phyloP scores from a whole-genome alignment of 2,329 filamentous ascomycete species.

The Phialophora macrospora region DNA sequence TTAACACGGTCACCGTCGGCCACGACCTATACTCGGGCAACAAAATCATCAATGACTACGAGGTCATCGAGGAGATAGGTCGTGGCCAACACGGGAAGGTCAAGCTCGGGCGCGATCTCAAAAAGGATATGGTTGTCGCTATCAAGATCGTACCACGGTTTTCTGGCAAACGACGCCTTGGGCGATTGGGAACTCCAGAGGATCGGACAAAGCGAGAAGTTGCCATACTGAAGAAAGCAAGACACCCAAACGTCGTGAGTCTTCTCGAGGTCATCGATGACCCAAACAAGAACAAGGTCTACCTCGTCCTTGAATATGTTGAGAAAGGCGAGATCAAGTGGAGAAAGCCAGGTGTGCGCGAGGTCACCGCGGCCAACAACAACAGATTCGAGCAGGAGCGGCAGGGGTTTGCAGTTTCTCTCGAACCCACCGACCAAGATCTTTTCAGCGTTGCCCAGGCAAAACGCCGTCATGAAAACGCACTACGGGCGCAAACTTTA shows the following conservation, averaged over 20 bases:
- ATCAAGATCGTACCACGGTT: constrained; percentile 99
- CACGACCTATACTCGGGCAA: constrained; percentile 86
- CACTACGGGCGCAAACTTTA: constrained; percentile 63
- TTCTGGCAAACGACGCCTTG: constrained; percentile 90
- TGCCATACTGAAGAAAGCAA: constrained; percentile 96
- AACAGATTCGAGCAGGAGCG: constrained; percentile 74
- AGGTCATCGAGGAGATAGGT: constrained; percentile 94
- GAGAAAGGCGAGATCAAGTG: constrained; percentile 93
- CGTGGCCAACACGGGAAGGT: constrained; percentile 97
- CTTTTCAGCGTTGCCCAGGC: constrained; percentile 56
- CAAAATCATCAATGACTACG: constrained; percentile 97
- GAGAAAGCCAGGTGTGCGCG: constrained; percentile 84
- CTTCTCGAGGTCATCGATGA: constrained; percentile 97
- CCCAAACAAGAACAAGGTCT: constrained; percentile 94
- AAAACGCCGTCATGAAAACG: constrained; percentile 64
- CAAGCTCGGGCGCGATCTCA: constrained; percentile 83
- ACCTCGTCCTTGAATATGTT: constrained; percentile 95
- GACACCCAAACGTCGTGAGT: constrained; percentile 95
- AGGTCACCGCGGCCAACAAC: constrained; percentile 82
- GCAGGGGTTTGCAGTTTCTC: constrained; percentile 76
- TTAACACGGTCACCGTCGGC: constrained; percentile 88
- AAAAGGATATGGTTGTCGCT: constrained; percentile 78
- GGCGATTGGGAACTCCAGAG: constrained; percentile 70
- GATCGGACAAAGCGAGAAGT: constrained; percentile 90
- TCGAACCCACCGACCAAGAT: constrained; percentile 52